Conservation (phyloP, 1,284 basidiomycete species). For the Pseudozyma hubeiensis region DNA sequence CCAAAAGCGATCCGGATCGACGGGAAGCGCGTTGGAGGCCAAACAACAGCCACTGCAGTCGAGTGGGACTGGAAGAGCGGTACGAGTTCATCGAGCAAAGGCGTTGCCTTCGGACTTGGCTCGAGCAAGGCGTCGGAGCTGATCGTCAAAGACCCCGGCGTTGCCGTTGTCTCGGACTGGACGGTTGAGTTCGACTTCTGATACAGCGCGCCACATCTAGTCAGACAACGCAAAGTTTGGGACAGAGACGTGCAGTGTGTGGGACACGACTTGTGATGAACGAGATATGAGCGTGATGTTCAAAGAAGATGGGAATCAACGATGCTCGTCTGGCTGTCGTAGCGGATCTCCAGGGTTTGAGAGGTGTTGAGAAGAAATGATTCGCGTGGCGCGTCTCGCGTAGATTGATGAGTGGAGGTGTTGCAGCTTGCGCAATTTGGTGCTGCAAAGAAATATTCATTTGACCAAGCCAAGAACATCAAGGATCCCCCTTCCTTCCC, state of each 20-base stretch:
- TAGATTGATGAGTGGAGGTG: slow-evolving; percentile 1
- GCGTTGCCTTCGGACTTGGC: slow-evolving; percentile 17
- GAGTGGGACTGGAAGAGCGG: slow-evolving; percentile 53
- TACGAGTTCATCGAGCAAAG: slow-evolving; percentile 30
- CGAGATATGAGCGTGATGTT: no score
- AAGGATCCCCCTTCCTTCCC: neutral
- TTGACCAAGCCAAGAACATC: neutral
- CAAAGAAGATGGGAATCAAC: neutral
- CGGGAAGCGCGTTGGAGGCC: slow-evolving; percentile 26
- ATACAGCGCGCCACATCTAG: neutral
- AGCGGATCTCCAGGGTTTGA: neutral
- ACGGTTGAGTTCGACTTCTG: slow-evolving; percentile 47
- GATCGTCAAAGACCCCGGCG: slow-evolving; percentile 61
- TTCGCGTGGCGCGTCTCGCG: slow-evolving; percentile 16
- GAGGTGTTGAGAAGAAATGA: neutral
- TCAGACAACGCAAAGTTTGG: neutral
- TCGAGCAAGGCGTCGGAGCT: slow-evolving; percentile 50
- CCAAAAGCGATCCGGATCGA: slow-evolving; percentile 37
- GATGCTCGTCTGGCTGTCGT: neutral
- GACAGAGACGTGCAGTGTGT: no score
- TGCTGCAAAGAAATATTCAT: neutral
- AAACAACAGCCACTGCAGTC: slow-evolving; percentile 9
- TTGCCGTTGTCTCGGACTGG: slow-evolving; percentile 57
- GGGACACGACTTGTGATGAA: no score
- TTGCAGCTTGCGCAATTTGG: neutral